Conservation (phyloP, 345 rosid species). For the Salix arbutifolia region DNA sequence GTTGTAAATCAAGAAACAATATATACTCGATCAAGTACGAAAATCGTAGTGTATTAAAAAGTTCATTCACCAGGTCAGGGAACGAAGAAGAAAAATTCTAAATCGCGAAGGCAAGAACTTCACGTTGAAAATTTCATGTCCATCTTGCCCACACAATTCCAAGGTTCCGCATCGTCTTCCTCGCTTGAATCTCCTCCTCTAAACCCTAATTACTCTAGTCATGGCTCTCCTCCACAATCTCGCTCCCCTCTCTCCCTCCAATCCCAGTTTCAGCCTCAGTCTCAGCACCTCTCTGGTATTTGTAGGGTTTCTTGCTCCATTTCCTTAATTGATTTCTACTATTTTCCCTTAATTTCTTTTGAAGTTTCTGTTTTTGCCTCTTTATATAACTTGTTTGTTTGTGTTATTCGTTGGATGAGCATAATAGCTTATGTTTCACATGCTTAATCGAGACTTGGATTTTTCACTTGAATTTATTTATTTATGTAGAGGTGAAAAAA, state of each 20-base stretch:
- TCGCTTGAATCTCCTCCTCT: conserved; percentile 27
- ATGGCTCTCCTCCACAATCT: conserved; percentile 41
- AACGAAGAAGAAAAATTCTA: too few relatives aligned
- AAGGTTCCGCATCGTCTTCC: conserved; percentile 54
- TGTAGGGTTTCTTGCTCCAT: background rate
- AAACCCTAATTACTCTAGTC: conserved; percentile 51
- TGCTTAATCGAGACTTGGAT: background rate
- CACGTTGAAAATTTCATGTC: conserved; percentile 62
- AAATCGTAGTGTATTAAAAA: too few relatives aligned
- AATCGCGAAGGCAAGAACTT: too few relatives aligned
- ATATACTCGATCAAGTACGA: background rate
- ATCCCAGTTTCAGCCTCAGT: conserved; percentile 11
- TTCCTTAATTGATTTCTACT: background rate
- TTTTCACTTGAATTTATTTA: too few relatives aligned
- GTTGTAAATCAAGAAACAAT: background rate
- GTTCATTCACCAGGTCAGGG: too few relatives aligned
- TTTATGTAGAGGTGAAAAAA: too few relatives aligned
- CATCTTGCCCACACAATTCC: conserved; percentile 75
- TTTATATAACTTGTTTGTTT: background rate
- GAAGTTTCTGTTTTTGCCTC: background rate
- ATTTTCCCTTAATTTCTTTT: background rate
- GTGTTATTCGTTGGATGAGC: too few relatives aligned
- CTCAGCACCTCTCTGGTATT: conserved; percentile 6
- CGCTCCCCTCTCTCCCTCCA: conserved; percentile 22
- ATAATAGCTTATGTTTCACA: too few relatives aligned